Evolutionary conservation across 2,329 filamentous ascomycete species (phyloP), one percentile per base, ranked within the genome.

Genomic region (Lachnellula cervina): DNA sequence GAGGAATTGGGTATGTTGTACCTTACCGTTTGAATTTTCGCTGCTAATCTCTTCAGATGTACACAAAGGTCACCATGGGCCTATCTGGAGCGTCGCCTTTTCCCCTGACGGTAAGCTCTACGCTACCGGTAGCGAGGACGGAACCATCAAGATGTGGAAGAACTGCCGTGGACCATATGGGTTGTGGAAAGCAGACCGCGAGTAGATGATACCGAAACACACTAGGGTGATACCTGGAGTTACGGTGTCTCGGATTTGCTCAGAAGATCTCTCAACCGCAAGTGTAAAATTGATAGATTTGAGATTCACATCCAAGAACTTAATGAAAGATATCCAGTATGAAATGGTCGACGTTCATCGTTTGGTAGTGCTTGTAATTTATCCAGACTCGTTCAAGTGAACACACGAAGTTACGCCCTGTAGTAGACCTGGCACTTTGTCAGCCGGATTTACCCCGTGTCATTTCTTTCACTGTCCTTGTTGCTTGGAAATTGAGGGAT

Each of bases 101-200:
- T 94, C 92, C 0, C 94, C 94, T 0, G 94, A 99, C 68, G 92
- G 92, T 47, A 97, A 96, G 70, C 77, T 99, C 7, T 99, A 97
- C 69, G 94, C 92, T 1, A 99, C 94, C 1, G 94, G 90, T 32
- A 97, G 92, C 49, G 94, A 99, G 70, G 94, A 99, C 67, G 94
- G 94, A 42, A 99, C 94, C 0, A 95, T 99, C 72, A 99, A 99
- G 75, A 78, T 99, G 77, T 87, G 83, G 83, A 87, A 87, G 74
- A 87, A 87, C 61, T 86, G 83, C 57, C 80, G 84, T 5, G 83
- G 83, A 0, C 80, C 78, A 56, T 87, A 85, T 55, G 83, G 83
- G 2, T 76, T 86, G 38, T 87, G 83, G 83, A 63, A 64, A 42
- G 63, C 66, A 25, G 64, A 65, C 43, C 55, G 56, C 16, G 62